Evolutionary conservation across 176 grass and related monocot species (phyloP).

Genomic region (Oryza longistaminata): DNA sequence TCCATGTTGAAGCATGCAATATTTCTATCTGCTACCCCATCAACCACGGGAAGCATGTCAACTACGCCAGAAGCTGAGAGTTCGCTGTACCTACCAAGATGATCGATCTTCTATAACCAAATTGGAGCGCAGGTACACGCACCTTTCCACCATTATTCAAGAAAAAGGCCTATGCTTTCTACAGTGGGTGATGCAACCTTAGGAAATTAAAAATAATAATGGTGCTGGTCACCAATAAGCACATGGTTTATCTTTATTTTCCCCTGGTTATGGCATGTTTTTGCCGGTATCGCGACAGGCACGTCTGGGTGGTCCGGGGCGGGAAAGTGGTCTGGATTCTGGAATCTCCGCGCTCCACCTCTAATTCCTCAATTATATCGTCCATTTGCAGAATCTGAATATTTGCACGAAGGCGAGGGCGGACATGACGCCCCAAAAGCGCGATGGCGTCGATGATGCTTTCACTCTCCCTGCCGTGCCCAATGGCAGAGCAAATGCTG

Average conservation of each 20-base stretch:
- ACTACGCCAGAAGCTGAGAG: constrained; percentile 4
- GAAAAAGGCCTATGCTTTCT: not conserved
- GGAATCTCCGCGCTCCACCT: constrained; percentile 49
- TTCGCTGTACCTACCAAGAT: constrained; percentile 14
- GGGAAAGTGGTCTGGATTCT: constrained; percentile 42
- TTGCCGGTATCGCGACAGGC: constrained; percentile 33
- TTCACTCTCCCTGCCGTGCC: constrained; percentile 18
- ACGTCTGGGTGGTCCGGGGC: constrained; percentile 41
- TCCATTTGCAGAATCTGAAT: constrained; percentile 66
- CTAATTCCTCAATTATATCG: constrained; percentile 47
- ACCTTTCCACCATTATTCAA: not conserved
- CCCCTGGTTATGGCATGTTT: constrained; percentile 12
- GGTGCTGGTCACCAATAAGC: not conserved
- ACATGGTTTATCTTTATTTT: constrained; percentile 5
- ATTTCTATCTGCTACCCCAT: not conserved
- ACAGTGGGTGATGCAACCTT: not conserved
- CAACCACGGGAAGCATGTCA: constrained; percentile 16
- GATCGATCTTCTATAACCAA: constrained; percentile 7
- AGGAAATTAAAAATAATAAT: not conserved
- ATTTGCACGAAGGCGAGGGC: constrained; percentile 21
- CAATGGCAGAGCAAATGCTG: constrained; percentile 24
- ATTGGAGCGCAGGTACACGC: constrained; percentile 32
- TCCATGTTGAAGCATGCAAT: not conserved
- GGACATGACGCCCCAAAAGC: constrained; percentile 50
- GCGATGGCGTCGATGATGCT: constrained; percentile 25